Conservation (phyloP, 768 basidiomycete species). For the Termitomyces sp. region DNA sequence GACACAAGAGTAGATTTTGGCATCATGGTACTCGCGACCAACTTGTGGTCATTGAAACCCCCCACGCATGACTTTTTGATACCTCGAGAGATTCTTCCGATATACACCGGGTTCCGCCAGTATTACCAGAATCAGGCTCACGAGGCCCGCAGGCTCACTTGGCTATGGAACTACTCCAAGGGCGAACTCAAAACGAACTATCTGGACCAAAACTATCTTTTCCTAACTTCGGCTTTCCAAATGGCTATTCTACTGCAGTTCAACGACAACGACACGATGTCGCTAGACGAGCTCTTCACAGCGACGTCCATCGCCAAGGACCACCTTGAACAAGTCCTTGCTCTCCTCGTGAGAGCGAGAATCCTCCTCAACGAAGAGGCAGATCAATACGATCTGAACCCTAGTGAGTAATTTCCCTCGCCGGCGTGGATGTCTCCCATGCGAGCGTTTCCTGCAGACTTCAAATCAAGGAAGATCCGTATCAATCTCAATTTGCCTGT, state of each 20-base stretch:
- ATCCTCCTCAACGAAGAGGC: conserved; percentile 84
- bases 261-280: conserved; percentile 84
- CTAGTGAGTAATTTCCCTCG: conserved; percentile 31
- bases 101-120: conserved; percentile 86
- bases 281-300: conserved; percentile 68
- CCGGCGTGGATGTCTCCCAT: not conserved
- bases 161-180: conserved; percentile 98
- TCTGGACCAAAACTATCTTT: conserved; percentile 89
- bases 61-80: conserved; percentile 84
- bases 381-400: conserved; percentile 91
- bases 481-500: conserved; percentile 90
- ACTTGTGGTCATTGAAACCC: conserved; percentile 91
- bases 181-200: conserved; percentile 95
- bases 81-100: conserved; percentile 80
- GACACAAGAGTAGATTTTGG: conserved; percentile 89
- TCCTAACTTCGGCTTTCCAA: conserved; percentile 94
- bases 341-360: conserved; percentile 81
- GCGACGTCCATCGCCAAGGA: conserved; percentile 83
- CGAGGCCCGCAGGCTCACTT: conserved; percentile 91
- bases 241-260: conserved; percentile 93
- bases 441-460: conserved; percentile 37
- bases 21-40: conserved; percentile 91
- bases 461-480: conserved; percentile 92
- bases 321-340: conserved; percentile 65
- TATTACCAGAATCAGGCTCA: conserved; percentile 89